phyloP scores from a whole-genome alignment of 345 rosid species.

The Syzygium grande region DNA sequence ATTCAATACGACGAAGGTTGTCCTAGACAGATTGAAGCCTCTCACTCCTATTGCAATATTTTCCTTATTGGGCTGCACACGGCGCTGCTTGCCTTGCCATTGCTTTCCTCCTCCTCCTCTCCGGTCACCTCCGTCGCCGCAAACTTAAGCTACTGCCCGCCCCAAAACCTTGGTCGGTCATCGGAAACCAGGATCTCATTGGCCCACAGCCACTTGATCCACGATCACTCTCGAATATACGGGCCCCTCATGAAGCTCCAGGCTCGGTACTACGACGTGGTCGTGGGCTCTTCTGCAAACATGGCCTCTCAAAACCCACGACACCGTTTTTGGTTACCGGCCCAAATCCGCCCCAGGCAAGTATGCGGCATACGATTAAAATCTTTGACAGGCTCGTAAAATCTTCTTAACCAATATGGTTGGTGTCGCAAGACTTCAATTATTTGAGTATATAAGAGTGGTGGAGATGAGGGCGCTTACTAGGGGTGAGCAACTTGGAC shows the following conservation, averaged over 20 bases:
- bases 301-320: slow-evolving; percentile 27
- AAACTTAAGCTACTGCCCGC: slow-evolving; percentile 36
- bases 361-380: slow-evolving; percentile 43
- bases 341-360: slow-evolving; percentile 43
- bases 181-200: slow-evolving; percentile 51
- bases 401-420: slow-evolving; percentile 38
- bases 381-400: slow-evolving; percentile 45
- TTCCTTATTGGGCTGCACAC: not conserved
- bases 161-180: slow-evolving; percentile 49
- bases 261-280: slow-evolving; percentile 31
- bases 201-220: slow-evolving; percentile 37
- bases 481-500: too few relatives aligned
- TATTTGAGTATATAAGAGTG: slow-evolving; percentile 27
- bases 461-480: slow-evolving; percentile 24
- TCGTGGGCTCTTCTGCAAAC: slow-evolving; percentile 39
- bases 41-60: not conserved
- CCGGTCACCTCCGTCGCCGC: slow-evolving; percentile 4
- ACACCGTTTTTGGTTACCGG: slow-evolving; percentile 19
- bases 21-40: too few relatives aligned
- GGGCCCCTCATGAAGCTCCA: slow-evolving; percentile 44
- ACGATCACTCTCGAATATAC: slow-evolving; percentile 31
- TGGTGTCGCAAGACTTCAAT: slow-evolving; percentile 32
- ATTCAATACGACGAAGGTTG: too few relatives aligned
- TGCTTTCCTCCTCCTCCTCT: not conserved
- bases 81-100: slow-evolving; percentile 14